Evolutionary conservation across 2,329 filamentous ascomycete genomes (phyloP).

Genomic region (Alternaria hordeiaustralica): DNA sequence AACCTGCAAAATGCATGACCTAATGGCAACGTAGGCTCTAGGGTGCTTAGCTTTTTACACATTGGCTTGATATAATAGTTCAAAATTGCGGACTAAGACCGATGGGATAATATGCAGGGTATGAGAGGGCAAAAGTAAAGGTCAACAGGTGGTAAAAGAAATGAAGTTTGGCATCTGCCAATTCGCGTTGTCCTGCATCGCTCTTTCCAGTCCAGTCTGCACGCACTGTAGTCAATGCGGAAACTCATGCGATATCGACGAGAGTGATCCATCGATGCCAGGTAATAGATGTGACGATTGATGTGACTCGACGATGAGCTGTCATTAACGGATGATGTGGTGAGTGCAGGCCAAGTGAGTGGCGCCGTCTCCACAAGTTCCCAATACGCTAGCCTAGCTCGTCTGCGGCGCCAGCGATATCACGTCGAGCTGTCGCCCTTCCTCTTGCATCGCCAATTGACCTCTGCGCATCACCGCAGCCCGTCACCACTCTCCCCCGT

Average conservation of each 20-base stretch:
- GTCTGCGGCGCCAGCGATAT: slow-evolving; percentile 11
- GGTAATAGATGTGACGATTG: background rate
- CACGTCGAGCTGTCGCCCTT: slow-evolving; percentile 9
- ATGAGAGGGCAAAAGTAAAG: background rate
- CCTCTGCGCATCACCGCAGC: slow-evolving; percentile 23
- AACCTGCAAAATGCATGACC: too few species aligned
- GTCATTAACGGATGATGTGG: slow-evolving; percentile 3
- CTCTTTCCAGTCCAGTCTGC: background rate
- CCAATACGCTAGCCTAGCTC: slow-evolving; percentile 10
- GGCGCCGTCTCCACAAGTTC: background rate
- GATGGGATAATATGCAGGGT: background rate
- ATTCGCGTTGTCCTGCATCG: background rate
- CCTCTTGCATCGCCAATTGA: slow-evolving; percentile 17
- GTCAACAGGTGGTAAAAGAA: background rate
- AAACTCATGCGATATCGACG: background rate
- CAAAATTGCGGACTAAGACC: too few species aligned
- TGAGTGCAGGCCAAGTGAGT: background rate
- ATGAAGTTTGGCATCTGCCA: background rate
- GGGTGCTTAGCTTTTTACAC: too few species aligned
- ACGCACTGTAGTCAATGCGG: background rate
- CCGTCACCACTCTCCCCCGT: slow-evolving; percentile 10
- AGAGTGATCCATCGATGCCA: background rate
- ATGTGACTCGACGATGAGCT: background rate
- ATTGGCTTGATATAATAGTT: too few species aligned
- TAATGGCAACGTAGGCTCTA: too few species aligned